These are phyloP conservation scores for Pharus latifolius DNA, from an alignment of 176 grass and related monocot genomes.

Conservation along the genomic window DNA sequence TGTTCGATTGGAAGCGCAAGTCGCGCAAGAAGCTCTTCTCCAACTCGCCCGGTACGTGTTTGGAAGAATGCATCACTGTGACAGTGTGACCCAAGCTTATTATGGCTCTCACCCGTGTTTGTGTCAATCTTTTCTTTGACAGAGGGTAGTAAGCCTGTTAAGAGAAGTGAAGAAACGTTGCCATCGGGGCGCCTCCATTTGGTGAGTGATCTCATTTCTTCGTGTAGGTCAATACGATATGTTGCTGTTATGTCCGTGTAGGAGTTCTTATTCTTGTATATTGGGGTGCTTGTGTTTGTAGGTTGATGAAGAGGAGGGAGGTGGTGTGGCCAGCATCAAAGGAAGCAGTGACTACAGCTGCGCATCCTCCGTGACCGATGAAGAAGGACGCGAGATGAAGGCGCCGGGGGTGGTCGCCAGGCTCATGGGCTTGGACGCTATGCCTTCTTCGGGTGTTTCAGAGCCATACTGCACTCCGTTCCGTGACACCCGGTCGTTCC, in stretches of 20 bases:
- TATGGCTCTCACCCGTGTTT: neutral
- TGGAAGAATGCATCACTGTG: neutral
- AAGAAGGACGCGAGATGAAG: constrained; percentile 57
- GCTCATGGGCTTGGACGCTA: constrained; percentile 84
- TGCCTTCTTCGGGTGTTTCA: constrained; percentile 40
- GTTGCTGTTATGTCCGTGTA: neutral
- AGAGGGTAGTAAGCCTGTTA: constrained; percentile 68
- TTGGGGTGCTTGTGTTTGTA: neutral
- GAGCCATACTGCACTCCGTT: constrained; percentile 64
- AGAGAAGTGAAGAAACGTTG: constrained; percentile 45
- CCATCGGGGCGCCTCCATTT: constrained; percentile 38
- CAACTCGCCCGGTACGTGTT: constrained; percentile 57
- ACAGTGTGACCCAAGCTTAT: neutral
- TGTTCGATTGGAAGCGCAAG: constrained; percentile 81
- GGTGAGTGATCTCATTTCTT: constrained; percentile 30
- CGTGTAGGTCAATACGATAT: neutral
- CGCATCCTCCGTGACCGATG: constrained; percentile 65
- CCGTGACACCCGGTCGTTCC: constrained; percentile 40
- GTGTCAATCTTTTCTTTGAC: neutral
- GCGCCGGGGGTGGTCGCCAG: constrained; percentile 73
- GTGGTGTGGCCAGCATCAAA: constrained; percentile 42
- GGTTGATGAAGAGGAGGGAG: constrained; percentile 58
- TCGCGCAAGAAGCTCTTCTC: constrained; percentile 83
- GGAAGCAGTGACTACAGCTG: constrained; percentile 65
- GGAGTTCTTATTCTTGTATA: neutral